phyloP scores from a whole-genome alignment of 78 protist species.

The Dictyostelium intermedium region DNA sequence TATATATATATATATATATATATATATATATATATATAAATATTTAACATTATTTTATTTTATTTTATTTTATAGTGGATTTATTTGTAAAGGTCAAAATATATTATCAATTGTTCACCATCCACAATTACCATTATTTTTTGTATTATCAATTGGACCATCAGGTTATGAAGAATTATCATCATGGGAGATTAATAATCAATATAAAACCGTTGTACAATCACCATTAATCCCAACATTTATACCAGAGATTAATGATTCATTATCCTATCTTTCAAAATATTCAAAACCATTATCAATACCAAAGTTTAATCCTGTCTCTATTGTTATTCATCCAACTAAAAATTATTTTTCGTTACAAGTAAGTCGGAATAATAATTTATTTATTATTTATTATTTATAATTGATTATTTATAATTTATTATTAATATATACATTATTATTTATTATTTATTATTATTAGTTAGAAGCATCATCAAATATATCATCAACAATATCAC shows the following conservation, averaged over 20 bases:
- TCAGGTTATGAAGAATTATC: constrained; percentile 47
- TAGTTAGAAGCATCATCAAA: constrained; percentile 10
- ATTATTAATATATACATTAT: not conserved
- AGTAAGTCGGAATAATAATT: not conserved
- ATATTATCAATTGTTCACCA: constrained; percentile 67
- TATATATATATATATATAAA: not conserved
- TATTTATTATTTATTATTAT: not conserved
- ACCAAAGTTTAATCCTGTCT: constrained; percentile 16
- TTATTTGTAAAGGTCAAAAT: constrained; percentile 65
- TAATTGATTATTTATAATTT: not conserved
- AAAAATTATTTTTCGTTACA: constrained; percentile 55
- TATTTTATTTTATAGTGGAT: constrained; percentile 25
- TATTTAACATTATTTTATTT: not conserved
- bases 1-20: not conserved
- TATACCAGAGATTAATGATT: constrained; percentile 45
- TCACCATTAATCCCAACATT: constrained; percentile 33
- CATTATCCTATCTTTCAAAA: constrained; percentile 34
- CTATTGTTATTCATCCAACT: constrained; percentile 52
- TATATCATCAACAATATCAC: not conserved
- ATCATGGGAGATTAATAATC: constrained; percentile 55
- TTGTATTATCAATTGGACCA: constrained; percentile 25
- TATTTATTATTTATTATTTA: not conserved
- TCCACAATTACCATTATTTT: constrained; percentile 68
- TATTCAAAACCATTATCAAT: constrained; percentile 38
- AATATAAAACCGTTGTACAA: constrained; percentile 38